phyloP scores from a whole-genome alignment of 768 basidiomycete species.

The Clathrus columnatus region DNA sequence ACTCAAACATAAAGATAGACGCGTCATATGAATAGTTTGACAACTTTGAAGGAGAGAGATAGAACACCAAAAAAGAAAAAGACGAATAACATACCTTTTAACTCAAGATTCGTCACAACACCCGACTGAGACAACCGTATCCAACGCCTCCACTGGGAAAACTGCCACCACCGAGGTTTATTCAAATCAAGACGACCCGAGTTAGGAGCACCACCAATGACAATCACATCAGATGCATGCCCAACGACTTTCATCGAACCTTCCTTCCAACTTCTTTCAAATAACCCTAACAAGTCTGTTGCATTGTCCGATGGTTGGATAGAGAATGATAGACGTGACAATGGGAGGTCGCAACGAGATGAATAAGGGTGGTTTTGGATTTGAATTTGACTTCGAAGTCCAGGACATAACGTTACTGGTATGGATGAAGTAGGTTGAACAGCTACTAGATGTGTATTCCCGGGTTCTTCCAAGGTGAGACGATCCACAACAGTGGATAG shows the following conservation, averaged over 20 bases:
- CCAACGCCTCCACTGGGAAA: constrained; percentile 1
- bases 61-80: background rate
- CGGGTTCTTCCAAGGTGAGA: background rate
- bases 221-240: background rate
- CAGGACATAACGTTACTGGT: background rate
- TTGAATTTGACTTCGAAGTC: background rate
- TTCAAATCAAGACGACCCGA: background rate
- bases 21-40: background rate
- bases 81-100: background rate
- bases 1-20: background rate
- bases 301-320: constrained; percentile 5
- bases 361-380: background rate
- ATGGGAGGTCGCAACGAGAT: background rate
- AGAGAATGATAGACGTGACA: background rate
- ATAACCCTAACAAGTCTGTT: background rate
- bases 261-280: constrained; percentile 1
- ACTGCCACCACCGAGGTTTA: constrained; percentile 1
- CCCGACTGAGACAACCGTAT: background rate
- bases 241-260: background rate
- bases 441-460: background rate
- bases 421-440: background rate
- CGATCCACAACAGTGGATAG: background rate
- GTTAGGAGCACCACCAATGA: background rate
- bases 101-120: background rate
- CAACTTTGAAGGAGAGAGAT: background rate